Percentiles rank a stretch among this genome's conserved stretches.
Conservation (phyloP, 306 rosid genomes). For the Vigna nakashimae region DNA sequence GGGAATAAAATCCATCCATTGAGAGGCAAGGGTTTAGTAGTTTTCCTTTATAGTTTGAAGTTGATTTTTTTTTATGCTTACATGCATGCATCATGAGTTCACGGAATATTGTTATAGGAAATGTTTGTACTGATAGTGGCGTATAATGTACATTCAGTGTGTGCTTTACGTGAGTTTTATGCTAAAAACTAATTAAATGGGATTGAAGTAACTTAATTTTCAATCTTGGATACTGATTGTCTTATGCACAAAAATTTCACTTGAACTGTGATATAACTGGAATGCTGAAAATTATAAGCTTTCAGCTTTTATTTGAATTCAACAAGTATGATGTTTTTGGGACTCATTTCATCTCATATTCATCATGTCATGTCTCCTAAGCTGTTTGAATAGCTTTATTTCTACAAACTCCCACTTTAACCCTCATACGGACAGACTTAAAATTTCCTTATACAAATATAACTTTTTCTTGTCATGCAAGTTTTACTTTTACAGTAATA, state of each 20-base stretch:
- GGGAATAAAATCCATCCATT: conserved; percentile 54
- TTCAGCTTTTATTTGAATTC: conserved; percentile 8
- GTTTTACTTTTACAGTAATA: neutral
- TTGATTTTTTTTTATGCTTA: conserved; percentile 2
- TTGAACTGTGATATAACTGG: conserved; percentile 10
- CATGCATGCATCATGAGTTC: neutral
- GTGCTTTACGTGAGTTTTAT: neutral
- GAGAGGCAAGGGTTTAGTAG: conserved; percentile 58
- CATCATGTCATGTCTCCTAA: neutral
- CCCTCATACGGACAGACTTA: neutral
- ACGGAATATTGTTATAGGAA: neutral
- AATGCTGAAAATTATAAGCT: neutral
- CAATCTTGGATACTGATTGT: conserved; percentile 1
- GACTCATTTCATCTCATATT: neutral
- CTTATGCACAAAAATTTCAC: neutral
- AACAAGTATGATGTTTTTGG: neutral
- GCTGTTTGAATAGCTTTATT: neutral
- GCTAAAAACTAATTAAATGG: neutral
- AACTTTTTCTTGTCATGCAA: neutral
- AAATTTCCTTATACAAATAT: neutral
- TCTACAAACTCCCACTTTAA: conserved; percentile 11
- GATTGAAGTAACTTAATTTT: conserved; percentile 6
- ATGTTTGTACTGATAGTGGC: conserved; percentile 1
- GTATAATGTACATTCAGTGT: neutral
- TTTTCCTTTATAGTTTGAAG: conserved; percentile 9